Conservation (phyloP, 108 stramenopile species). For the Nitzschia palea region DNA sequence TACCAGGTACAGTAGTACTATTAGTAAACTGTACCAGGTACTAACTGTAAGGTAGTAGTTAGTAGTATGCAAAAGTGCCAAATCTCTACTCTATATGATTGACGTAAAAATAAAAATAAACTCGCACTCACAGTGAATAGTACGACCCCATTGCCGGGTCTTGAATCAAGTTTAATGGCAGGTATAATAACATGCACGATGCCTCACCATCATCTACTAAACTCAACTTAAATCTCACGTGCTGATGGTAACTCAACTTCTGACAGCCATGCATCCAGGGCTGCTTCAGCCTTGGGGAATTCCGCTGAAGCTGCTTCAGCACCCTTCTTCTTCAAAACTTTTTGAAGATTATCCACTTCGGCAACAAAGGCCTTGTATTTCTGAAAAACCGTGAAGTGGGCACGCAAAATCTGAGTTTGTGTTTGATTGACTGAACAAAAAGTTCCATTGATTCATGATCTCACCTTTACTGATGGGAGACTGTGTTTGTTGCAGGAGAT, state of each 20-base stretch:
- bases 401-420: not conserved
- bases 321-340: conserved; percentile 63
- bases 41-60: no score
- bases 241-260: conserved; percentile 68
- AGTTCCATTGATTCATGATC: not conserved
- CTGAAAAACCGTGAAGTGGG: conserved; percentile 21
- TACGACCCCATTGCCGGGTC: no score
- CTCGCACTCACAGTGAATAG: no score
- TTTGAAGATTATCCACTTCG: conserved; percentile 61
- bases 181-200: no score
- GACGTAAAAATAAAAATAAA: no score
- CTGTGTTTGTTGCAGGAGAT: not conserved
- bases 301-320: conserved; percentile 41
- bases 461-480: conserved; percentile 31
- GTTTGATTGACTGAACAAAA: not conserved
- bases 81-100: no score
- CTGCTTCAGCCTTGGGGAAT: conserved; percentile 49
- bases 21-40: no score
- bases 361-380: conserved; percentile 83
- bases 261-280: conserved; percentile 64
- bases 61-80: no score
- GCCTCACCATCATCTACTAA: no score
- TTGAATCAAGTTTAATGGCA: no score
- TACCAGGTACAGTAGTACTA: no score
- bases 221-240: conserved; percentile 33